Conservation (phyloP, 1,284 basidiomycete species). For the Dichomitus squalens region DNA sequence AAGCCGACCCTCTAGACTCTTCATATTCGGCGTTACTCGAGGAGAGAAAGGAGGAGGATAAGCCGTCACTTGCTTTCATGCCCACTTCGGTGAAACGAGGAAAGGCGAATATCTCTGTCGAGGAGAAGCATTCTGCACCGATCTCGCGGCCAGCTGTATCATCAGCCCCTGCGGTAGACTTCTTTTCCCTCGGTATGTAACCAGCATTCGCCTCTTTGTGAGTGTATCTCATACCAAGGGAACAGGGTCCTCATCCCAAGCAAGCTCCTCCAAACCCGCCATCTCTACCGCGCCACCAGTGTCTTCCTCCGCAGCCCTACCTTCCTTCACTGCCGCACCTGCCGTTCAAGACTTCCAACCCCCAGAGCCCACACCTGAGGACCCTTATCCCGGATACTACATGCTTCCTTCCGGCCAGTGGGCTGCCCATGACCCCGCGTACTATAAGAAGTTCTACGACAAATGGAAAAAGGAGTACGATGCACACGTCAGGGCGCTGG, state of each 20-base stretch:
- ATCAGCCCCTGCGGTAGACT: slow-evolving; percentile 55
- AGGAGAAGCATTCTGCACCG: slow-evolving; percentile 44
- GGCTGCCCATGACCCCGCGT: slow-evolving; percentile 77
- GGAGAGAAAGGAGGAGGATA: slow-evolving; percentile 20
- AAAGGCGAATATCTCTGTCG: slow-evolving; percentile 60
- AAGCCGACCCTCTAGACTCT: slow-evolving; percentile 8
- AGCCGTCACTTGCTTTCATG: slow-evolving; percentile 47
- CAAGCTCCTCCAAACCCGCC: slow-evolving; percentile 18
- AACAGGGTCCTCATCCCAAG: slow-evolving; percentile 18
- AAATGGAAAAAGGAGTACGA: slow-evolving; percentile 76
- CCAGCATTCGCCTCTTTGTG: background rate
- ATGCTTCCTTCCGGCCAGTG: slow-evolving; percentile 79
- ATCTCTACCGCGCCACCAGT: slow-evolving; percentile 30
- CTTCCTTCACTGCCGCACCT: slow-evolving; percentile 65
- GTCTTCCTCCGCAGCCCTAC: slow-evolving; percentile 19
- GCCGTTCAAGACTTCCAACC: slow-evolving; percentile 69
- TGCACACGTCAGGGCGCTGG: slow-evolving; percentile 65
- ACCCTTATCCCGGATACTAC: slow-evolving; percentile 90
- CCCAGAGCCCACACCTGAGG: slow-evolving; percentile 73
- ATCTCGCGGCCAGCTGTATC: slow-evolving; percentile 29
- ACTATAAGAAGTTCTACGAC: slow-evolving; percentile 72
- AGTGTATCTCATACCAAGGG: background rate
- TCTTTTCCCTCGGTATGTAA: slow-evolving; percentile 60
- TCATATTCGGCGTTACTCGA: slow-evolving; percentile 14
- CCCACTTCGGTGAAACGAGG: slow-evolving; percentile 62